A percentile compares a stretch with the other conserved stretches of the same genome.
Conservation (phyloP, 495 filamentous ascomycete genomes). For the Trichoderma asperelloides region DNA sequence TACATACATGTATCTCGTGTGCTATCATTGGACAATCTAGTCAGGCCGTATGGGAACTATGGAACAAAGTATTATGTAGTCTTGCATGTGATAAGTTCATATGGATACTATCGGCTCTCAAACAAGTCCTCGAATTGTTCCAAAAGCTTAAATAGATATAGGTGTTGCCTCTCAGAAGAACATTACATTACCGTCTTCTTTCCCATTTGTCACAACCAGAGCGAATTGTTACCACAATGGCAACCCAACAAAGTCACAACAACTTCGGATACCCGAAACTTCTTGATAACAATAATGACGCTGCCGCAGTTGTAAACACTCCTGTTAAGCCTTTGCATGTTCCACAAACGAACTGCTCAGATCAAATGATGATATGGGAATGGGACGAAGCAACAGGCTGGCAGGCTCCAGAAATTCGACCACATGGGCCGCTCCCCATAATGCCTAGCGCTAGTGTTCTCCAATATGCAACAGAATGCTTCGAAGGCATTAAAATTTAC, state of each 20-base stretch:
- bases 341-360: slow-evolving; percentile 56
- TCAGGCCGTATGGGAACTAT: no score
- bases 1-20: no score
- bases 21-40: no score
- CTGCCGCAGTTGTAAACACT: background rate
- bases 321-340: background rate
- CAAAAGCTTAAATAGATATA: background rate
- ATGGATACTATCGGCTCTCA: no score
- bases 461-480: slow-evolving; percentile 89
- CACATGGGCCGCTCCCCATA: slow-evolving; percentile 70
- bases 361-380: slow-evolving; percentile 76
- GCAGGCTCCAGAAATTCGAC: slow-evolving; percentile 68
- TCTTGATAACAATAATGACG: background rate
- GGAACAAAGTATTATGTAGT: no score
- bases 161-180: background rate
- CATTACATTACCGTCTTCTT: no score
- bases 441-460: slow-evolving; percentile 75
- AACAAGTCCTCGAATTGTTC: no score
- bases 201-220: background rate
- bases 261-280: background rate
- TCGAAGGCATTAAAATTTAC: slow-evolving; percentile 84
- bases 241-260: background rate
- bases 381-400: slow-evolving; percentile 66
- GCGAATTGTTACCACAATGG: background rate
- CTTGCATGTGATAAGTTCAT: no score